Evolutionary conservation across 2,329 filamentous ascomycete species (phyloP), one percentile per base, ranked within the genome.

Genomic region (Purpureocillium lavendulum): DNA sequence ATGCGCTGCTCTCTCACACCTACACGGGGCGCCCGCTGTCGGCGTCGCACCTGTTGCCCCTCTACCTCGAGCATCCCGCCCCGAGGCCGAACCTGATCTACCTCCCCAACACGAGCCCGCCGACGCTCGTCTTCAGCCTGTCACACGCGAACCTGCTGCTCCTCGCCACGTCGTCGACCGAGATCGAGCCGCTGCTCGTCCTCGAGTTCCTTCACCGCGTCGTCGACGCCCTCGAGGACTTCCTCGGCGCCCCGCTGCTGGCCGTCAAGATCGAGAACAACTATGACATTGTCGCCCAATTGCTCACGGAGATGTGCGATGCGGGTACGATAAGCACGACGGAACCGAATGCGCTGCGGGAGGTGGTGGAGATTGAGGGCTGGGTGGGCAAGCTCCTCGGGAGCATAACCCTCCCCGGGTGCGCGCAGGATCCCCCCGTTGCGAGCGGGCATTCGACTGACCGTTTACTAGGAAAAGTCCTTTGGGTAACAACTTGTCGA

Each of bases 281-380:
- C 61, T 97, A 97, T 64, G 87, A 97, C 76, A 82, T 97, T 21
- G 84, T 94, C 28, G 89, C 89, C 14, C 92, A 98, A 65, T 67
- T 98, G 18, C 71, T 97, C 43, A 87, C 82, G 45, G 92, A 98
- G 65, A 94, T 98, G 84, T 96, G 92, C 59, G 92, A 98, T 69
- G 87, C 82, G 31, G 92, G 92, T 13, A 75, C 81, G n/a, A 75
- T 96, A 29, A 84, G 77, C 54, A 94, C 87, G 41, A 96, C 90
- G 1, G 92, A 98, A 60, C 84, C 86, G 9, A 97, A 98, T 67
- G 87, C 89, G 15, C 65, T 98, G 54, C 77, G 87, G 52, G 92
- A 98, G 57, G 72, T 90, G 12, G 87, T 98, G 12, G 89, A 96
- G 58, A 87, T 94, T 13, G 88, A 94, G 45, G 87, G 86, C 26